A percentile compares a stretch with the other conserved stretches of the same genome.
These are phyloP conservation scores for Leccinum pellstonianum DNA, from an alignment of 768 basidiomycete species.

Conservation along the genomic window DNA sequence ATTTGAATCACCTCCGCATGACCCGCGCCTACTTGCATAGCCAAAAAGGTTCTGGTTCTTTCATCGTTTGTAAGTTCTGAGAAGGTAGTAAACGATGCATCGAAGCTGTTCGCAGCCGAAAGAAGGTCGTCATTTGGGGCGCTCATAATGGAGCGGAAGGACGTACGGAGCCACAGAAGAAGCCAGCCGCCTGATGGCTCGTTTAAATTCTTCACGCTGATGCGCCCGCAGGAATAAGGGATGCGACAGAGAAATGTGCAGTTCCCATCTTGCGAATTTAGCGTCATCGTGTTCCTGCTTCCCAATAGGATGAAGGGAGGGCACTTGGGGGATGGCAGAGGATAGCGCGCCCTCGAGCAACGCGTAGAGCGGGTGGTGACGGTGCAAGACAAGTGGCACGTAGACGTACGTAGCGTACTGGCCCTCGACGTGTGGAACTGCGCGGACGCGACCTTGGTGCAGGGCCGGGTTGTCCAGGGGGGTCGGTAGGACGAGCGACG, in stretches of 20 bases:
- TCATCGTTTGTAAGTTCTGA: conserved; percentile 78
- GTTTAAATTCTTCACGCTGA: conserved; percentile 73
- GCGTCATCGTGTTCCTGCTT: conserved; percentile 4
- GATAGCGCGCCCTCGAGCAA: conserved; percentile 46
- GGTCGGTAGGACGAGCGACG: conserved; percentile 42
- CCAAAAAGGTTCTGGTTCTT: conserved; percentile 74
- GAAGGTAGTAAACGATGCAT: conserved; percentile 69
- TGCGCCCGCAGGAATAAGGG: conserved; percentile 78
- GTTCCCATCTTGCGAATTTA: conserved; percentile 34
- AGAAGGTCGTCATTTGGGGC: conserved; percentile 5
- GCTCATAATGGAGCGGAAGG: conserved; percentile 1
- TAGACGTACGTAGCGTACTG: conserved; percentile 83
- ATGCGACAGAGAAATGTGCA: conserved; percentile 86
- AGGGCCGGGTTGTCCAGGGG: conserved; percentile 72
- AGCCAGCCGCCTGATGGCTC: conserved; percentile 54
- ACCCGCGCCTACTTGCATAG: conserved; percentile 81
- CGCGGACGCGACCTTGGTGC: conserved; percentile 82
- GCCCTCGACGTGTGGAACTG: conserved; percentile 79
- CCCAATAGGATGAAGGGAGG: conserved; percentile 49
- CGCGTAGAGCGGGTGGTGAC: conserved; percentile 42
- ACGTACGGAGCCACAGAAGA: conserved; percentile 47
- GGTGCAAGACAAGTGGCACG: conserved; percentile 53
- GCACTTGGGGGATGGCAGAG: conserved; percentile 44
- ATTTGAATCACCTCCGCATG: conserved; percentile 60
- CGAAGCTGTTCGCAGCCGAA: conserved; percentile 50